A percentile compares a stretch with the other conserved stretches of the same genome.
Evolutionary conservation across 2,329 filamentous ascomycete genomes (phyloP).

Genomic region (Colletotrichum tropicicola): DNA sequence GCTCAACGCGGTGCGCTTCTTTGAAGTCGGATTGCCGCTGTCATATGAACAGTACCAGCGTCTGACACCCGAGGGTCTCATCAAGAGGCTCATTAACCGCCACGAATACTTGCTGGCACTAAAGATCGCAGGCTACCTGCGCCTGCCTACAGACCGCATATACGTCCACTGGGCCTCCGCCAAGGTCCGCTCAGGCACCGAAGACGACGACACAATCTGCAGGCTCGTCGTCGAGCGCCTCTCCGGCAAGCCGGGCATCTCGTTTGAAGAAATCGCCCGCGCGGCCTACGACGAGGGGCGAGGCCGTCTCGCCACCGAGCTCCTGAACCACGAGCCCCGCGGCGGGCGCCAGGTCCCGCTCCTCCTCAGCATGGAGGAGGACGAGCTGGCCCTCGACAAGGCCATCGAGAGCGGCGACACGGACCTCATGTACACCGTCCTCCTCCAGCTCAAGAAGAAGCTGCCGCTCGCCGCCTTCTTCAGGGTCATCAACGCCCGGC

Average conservation of each 20-base stretch:
- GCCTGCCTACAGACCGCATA: conserved; percentile 86
- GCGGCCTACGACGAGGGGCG: conserved; percentile 95
- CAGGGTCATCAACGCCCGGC: conserved; percentile 85
- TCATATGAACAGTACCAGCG: conserved; percentile 95
- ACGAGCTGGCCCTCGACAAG: conserved; percentile 94
- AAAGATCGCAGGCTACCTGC: conserved; percentile 86
- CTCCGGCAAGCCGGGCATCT: conserved; percentile 88
- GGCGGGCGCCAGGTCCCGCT: conserved; percentile 96
- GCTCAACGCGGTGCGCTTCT: conserved; percentile 90
- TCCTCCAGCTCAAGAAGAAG: conserved; percentile 89
- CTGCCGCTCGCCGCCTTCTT: conserved; percentile 92
- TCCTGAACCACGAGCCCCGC: conserved; percentile 92
- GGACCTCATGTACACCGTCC: conserved; percentile 89
- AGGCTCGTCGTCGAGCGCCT: conserved; percentile 86
- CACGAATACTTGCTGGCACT: conserved; percentile 92
- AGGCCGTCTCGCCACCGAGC: conserved; percentile 84
- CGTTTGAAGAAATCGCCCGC: conserved; percentile 92
- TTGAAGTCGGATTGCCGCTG: conserved; percentile 87
- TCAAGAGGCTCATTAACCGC: conserved; percentile 85
- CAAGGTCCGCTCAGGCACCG: conserved; percentile 86
- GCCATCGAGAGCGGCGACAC: conserved; percentile 96
- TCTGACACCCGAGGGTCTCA: conserved; percentile 87
- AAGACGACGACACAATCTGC: conserved; percentile 90
- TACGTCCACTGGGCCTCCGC: conserved; percentile 97
- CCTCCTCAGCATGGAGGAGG: conserved; percentile 93